Conservation (phyloP, 2,329 filamentous ascomycete species). For the Monilinia polystroma region DNA sequence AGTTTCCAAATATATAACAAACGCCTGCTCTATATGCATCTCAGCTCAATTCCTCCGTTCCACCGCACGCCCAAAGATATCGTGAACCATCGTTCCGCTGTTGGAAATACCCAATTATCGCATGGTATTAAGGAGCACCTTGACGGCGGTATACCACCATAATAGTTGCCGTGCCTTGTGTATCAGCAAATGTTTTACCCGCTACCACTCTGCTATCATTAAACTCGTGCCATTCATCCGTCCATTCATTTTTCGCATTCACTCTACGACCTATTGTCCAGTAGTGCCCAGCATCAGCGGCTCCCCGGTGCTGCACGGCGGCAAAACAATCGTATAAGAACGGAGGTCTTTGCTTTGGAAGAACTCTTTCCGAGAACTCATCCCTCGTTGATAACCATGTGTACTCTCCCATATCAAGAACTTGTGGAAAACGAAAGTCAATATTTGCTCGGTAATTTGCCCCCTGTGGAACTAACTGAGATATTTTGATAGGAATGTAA, state of each 20-base stretch:
- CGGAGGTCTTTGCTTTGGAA: conserved; percentile 15
- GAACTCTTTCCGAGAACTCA: conserved; percentile 11
- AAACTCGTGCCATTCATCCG: conserved; percentile 21
- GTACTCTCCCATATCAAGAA: conserved; percentile 18
- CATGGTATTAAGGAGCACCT: conserved; percentile 3
- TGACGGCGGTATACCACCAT: conserved; percentile 15
- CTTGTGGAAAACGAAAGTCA: conserved; percentile 3
- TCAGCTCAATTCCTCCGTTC: not conserved
- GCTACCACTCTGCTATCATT: conserved; percentile 10
- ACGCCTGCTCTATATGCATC: conserved; percentile 8
- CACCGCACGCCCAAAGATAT: not conserved
- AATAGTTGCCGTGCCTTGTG: conserved; percentile 4
- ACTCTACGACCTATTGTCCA: conserved; percentile 19
- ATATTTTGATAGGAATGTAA: not conserved
- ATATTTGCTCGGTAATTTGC: not conserved
- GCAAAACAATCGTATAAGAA: conserved; percentile 22
- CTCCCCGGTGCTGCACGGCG: conserved; percentile 7
- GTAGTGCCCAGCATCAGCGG: conserved; percentile 1
- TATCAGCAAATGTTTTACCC: conserved; percentile 14
- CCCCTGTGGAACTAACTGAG: not conserved
- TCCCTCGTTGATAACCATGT: conserved; percentile 19
- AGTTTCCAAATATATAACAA: conserved; percentile 15
- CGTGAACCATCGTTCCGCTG: not conserved
- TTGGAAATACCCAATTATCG: not conserved
- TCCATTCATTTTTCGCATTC: conserved; percentile 13